Evolutionary conservation across 208 protist genomes (phyloP), one percentile per base, ranked within the genome.

Genomic region (Leishmania major): DNA sequence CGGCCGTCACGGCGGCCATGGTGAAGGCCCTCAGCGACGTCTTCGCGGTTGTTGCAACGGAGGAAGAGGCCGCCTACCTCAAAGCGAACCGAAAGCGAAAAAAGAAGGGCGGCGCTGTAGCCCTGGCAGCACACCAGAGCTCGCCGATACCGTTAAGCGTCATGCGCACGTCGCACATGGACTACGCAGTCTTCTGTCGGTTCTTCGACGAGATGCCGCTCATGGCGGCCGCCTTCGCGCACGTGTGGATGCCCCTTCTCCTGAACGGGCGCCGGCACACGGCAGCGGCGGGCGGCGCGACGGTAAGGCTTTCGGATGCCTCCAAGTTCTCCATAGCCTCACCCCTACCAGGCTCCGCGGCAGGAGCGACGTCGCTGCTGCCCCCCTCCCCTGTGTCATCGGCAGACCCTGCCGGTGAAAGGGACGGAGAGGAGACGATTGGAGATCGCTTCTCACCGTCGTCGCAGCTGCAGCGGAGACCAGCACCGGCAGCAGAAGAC

Each of bases 191-290:
- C 53, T 97, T 97, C 80, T 87, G 64, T 64, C 86, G 88, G 5
- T 92, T 91, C 78, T 97, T 97, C 82, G 94, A 97, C 49, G 84
- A 81, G 62, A 79, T 92, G 35, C 92, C 92, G 53, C 86, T 95
- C 51, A 72, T 97, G 28, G 78, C 85, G 2, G 90, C 94, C 3
- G 86, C 92, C 71, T 97, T 95, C 81, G 74, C 86, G 60, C 94
- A 92, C 64, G 90, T 95, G 51, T 97, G 94, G 94, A 55, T 97
- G 28, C 82, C 84, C 15, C 78, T 94, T 22, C 87, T 94, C n/a
- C 49, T 62, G 82, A 78, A 49, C 3, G 81, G 77, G 19, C 64
- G 22, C 73, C 67, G 84, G 49, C 47, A 62, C 45, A 40, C 40
- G 8, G 64, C 40, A 22, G 35, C 70, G 8, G 70, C 25, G 62